Conservation (phyloP, 2,329 filamentous ascomycete species). For the Leptodontidium sp. region DNA sequence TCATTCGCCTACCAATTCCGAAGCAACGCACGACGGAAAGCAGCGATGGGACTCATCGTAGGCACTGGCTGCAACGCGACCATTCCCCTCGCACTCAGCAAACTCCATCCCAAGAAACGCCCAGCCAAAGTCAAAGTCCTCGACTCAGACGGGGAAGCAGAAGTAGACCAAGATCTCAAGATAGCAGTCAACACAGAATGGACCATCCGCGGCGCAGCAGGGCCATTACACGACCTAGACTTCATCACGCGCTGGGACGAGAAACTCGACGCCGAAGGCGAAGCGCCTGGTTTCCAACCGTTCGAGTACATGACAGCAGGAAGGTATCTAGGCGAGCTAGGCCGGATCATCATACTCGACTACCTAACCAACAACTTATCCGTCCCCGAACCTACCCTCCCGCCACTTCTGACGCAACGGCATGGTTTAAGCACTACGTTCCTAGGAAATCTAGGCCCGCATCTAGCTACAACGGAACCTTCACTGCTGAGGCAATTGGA, state of each 20-base stretch:
- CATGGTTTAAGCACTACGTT: constrained; percentile 71
- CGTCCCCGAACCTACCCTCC: constrained; percentile 34
- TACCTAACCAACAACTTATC: constrained; percentile 71
- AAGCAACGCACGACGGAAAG: constrained; percentile 66
- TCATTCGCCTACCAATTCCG: constrained; percentile 78
- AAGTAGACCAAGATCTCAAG: constrained; percentile 60
- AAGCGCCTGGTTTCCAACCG: constrained; percentile 85
- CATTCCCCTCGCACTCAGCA: constrained; percentile 71
- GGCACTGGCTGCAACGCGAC: constrained; percentile 86
- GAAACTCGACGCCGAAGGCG: constrained; percentile 70
- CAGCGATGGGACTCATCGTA: constrained; percentile 82
- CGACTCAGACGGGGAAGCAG: constrained; percentile 49
- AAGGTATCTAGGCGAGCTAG: constrained; percentile 89
- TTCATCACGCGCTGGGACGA: constrained; percentile 77
- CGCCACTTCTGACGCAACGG: constrained; percentile 32
- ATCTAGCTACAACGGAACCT: constrained; percentile 47
- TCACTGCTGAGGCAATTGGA: constrained; percentile 57
- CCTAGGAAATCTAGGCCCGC: constrained; percentile 72
- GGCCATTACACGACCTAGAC: constrained; percentile 67
- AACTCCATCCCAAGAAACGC: constrained; percentile 70
- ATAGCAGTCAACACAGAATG: constrained; percentile 86
- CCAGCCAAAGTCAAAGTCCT: constrained; percentile 58
- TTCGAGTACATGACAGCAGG: constrained; percentile 99
- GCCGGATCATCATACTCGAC: constrained; percentile 79
- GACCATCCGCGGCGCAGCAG: constrained; percentile 80